These are phyloP conservation scores for Cryptococcus sp. DNA, from an alignment of 1,284 basidiomycete genomes.

Conservation along the genomic window DNA sequence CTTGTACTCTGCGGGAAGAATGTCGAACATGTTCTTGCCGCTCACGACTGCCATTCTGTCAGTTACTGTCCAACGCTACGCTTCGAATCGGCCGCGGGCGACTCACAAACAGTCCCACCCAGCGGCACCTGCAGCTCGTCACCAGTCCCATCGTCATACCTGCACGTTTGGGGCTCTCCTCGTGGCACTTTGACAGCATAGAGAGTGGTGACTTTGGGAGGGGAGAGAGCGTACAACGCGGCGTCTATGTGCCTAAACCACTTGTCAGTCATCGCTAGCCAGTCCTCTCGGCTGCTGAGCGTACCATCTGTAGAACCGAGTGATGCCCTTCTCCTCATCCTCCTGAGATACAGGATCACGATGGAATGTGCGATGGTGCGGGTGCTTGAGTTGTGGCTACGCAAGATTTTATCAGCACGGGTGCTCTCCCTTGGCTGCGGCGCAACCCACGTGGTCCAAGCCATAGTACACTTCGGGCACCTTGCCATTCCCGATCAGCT, in stretches of 20 bases:
- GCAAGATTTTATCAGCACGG: neutral
- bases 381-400: constrained; percentile 60
- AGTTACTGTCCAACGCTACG: neutral
- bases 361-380: constrained; percentile 85
- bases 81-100: neutral
- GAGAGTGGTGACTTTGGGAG: constrained; percentile 85
- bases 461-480: constrained; percentile 70
- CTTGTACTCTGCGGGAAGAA: constrained; percentile 69
- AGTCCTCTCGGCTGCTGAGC: constrained; percentile 23
- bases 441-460: constrained; percentile 58
- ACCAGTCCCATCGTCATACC: constrained; percentile 85
- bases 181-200: constrained; percentile 73
- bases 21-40: constrained; percentile 80
- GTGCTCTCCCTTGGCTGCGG: neutral
- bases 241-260: constrained; percentile 95
- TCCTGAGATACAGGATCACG: constrained; percentile 71
- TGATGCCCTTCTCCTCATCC: constrained; percentile 70
- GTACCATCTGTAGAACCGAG: constrained; percentile 81
- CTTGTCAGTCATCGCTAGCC: no score
- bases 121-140: constrained; percentile 78
- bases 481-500: constrained; percentile 74
- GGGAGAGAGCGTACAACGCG: constrained; percentile 78
- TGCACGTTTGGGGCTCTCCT: constrained; percentile 63
- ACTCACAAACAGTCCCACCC: constrained; percentile 77
- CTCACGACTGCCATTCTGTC: constrained; percentile 49